A percentile compares a stretch with the other conserved stretches of the same genome.
phyloP scores from a whole-genome alignment of 768 basidiomycete genomes.

The Calocera viscosa region DNA sequence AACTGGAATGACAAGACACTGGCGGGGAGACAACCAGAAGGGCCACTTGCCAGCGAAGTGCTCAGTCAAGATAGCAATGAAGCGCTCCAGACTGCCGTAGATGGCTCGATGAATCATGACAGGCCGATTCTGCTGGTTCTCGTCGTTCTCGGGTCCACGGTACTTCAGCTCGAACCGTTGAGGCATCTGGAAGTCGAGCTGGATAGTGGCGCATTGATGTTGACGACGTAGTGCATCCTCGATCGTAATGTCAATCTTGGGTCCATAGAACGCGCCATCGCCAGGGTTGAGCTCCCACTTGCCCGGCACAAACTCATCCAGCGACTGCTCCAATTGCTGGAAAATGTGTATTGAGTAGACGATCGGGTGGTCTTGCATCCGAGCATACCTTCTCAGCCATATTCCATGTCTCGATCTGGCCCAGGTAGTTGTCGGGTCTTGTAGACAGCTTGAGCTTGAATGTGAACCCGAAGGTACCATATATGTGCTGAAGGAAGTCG shows the following conservation, averaged over 20 bases:
- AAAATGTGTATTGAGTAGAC: neutral
- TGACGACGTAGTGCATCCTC: constrained; percentile 82
- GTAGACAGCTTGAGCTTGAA: constrained; percentile 92
- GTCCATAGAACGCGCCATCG: constrained; percentile 98
- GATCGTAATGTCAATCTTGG: constrained; percentile 97
- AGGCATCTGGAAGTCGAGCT: constrained; percentile 97
- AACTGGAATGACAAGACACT: constrained; percentile 88
- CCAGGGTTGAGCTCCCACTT: constrained; percentile 90
- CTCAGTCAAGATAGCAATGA: constrained; percentile 94
- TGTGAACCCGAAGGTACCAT: constrained; percentile 87
- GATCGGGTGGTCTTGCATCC: neutral
- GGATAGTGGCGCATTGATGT: constrained; percentile 97
- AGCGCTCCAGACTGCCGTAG: constrained; percentile 83
- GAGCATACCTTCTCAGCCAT: constrained; percentile 61
- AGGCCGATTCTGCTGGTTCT: constrained; percentile 52
- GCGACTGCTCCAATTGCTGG: constrained; percentile 70
- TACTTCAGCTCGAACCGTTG: constrained; percentile 92
- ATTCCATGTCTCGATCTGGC: constrained; percentile 81
- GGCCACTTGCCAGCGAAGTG: constrained; percentile 99
- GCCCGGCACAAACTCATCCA: constrained; percentile 76
- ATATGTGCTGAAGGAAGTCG: constrained; percentile 89
- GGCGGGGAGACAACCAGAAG: constrained; percentile 96
- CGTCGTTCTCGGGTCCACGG: constrained; percentile 60
- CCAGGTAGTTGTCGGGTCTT: constrained; percentile 87
- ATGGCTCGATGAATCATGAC: constrained; percentile 99